A percentile compares a stretch with the other conserved stretches of the same genome.
phyloP scores from a whole-genome alignment of 768 basidiomycete genomes.

The Boletellus sp. region DNA sequence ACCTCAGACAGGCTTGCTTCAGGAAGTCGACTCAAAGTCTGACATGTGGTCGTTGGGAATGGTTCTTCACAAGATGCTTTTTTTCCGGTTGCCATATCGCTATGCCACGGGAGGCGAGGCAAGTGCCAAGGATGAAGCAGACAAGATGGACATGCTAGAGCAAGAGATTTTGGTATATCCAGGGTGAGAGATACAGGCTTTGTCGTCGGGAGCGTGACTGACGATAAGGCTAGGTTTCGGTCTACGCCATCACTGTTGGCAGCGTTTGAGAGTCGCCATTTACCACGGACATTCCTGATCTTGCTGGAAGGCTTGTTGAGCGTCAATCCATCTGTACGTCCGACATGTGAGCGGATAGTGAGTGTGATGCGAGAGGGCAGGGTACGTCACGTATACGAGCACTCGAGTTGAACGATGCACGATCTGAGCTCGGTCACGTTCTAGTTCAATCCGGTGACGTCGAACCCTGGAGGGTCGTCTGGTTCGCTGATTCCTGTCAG shows the following conservation, averaged over 20 bases:
- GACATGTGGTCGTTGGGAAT: conserved; percentile 99
- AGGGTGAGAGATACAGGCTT: conserved; percentile 47
- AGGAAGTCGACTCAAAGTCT: conserved; percentile 77
- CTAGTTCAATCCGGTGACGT: conserved; percentile 28
- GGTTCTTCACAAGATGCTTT: conserved; percentile 90
- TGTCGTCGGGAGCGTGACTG: conserved; percentile 3
- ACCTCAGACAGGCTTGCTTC: conserved; percentile 58
- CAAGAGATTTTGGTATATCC: conserved; percentile 69
- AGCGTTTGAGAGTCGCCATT: conserved; percentile 64
- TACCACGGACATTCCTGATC: conserved; percentile 68
- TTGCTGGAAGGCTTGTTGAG: conserved; percentile 71
- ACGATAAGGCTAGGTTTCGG: conserved; percentile 42
- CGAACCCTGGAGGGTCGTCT: conserved; percentile 4
- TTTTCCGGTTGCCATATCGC: conserved; percentile 84
- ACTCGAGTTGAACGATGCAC: neutral
- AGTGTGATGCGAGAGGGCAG: conserved; percentile 65
- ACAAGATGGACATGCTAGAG: conserved; percentile 68
- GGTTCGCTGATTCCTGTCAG: conserved; percentile 24
- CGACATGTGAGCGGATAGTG: conserved; percentile 70
- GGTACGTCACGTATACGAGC: conserved; percentile 50
- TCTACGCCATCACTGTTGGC: conserved; percentile 48
- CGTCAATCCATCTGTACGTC: conserved; percentile 55
- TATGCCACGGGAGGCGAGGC: conserved; percentile 63
- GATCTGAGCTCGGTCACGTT: conserved; percentile 2
- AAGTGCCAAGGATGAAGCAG: conserved; percentile 46